Evolutionary conservation across 129 eudicot species (phyloP).

Genomic region (Solidago caesia): DNA sequence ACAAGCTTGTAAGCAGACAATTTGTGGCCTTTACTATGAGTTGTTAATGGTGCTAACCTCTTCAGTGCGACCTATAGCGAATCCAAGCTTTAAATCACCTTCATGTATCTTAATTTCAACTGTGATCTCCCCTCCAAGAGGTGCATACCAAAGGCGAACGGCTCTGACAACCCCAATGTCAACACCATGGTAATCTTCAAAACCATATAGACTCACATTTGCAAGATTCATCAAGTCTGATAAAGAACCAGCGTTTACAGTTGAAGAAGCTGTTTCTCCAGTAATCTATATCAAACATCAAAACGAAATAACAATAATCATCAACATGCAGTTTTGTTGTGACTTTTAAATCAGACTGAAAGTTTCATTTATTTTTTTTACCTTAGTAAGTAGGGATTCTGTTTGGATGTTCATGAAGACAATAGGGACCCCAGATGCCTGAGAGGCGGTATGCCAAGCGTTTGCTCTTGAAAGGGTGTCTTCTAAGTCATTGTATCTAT

Average conservation of each 20-base stretch:
- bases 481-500: slow-evolving; percentile 72
- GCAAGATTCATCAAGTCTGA: slow-evolving; percentile 76
- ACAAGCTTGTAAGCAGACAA: no score
- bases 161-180: slow-evolving; percentile 93
- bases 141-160: slow-evolving; percentile 90
- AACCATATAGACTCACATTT: slow-evolving; percentile 77
- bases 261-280: slow-evolving; percentile 82
- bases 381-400: slow-evolving; percentile 97
- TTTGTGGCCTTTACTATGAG: no score
- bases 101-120: slow-evolving; percentile 66
- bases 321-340: not conserved
- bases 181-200: slow-evolving; percentile 97
- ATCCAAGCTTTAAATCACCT: slow-evolving; percentile 76
- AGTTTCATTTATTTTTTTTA: slow-evolving; percentile 14
- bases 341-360: not conserved
- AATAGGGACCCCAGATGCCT: slow-evolving; percentile 75
- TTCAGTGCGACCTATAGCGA: slow-evolving; percentile 82
- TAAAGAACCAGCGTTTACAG: slow-evolving; percentile 66
- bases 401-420: slow-evolving; percentile 91
- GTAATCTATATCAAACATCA: slow-evolving; percentile 57
- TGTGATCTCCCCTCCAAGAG: slow-evolving; percentile 73
- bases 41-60: slow-evolving; percentile 48
- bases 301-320: not conserved
- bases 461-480: slow-evolving; percentile 91
- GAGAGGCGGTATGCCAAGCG: slow-evolving; percentile 84